Conservation (phyloP, 2,329 filamentous ascomycete species). For the Colletotrichum eleusines region DNA sequence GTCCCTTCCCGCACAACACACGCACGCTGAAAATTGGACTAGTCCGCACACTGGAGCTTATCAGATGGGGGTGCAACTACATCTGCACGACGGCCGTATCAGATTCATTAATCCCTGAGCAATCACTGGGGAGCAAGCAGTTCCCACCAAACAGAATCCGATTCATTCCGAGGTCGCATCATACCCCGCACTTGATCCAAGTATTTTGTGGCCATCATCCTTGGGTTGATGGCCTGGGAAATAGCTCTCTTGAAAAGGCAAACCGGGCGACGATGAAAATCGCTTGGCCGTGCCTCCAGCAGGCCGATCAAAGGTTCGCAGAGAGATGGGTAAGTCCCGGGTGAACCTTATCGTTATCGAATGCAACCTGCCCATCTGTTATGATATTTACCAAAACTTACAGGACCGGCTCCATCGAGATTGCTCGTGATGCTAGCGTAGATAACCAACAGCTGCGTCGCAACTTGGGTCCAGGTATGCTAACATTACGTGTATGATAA, state of each 20-base stretch:
- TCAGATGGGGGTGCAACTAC: conserved; percentile 27
- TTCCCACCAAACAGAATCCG: conserved; percentile 12
- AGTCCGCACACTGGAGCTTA: conserved; percentile 20
- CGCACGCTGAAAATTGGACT: conserved; percentile 1
- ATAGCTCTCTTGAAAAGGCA: conserved; percentile 1
- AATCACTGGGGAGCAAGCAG: conserved; percentile 10
- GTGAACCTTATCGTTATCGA: neutral
- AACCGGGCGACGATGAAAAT: neutral
- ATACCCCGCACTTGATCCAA: conserved; percentile 30
- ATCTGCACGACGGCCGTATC: conserved; percentile 30
- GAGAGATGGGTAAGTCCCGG: conserved; percentile 9
- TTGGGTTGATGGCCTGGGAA: neutral
- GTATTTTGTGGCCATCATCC: neutral
- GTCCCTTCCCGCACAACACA: no score
- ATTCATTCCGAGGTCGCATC: conserved; percentile 28
- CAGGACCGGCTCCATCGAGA: conserved; percentile 21
- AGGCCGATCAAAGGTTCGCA: neutral
- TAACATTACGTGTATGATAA: neutral
- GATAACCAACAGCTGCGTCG: conserved; percentile 18
- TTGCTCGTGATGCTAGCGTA: conserved; percentile 27
- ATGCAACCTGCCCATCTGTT: neutral
- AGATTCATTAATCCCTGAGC: conserved; percentile 34
- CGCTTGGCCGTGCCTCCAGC: neutral
- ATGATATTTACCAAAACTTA: neutral
- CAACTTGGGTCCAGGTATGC: conserved; percentile 2